A percentile compares a stretch with the other conserved stretches of the same genome.
phyloP scores from a whole-genome alignment of 495 filamentous ascomycete species.

The Aspergillus sparsus region DNA sequence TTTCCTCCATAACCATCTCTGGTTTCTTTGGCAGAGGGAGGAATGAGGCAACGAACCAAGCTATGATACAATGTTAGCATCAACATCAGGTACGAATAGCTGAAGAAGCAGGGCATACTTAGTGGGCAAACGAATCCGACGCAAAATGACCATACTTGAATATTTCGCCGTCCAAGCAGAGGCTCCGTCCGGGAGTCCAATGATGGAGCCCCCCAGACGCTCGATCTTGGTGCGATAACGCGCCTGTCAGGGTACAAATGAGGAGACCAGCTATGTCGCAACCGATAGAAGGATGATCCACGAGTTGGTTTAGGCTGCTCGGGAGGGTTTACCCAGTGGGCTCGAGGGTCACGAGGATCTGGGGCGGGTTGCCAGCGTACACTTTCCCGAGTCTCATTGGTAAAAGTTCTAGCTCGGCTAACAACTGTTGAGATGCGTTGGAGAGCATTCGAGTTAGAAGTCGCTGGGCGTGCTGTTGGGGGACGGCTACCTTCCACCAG shows the following conservation, averaged over 20 bases:
- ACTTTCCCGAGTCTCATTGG: constrained; percentile 24
- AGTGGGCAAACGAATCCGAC: constrained; percentile 85
- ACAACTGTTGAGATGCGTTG: constrained; percentile 33
- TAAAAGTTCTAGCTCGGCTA: constrained; percentile 23
- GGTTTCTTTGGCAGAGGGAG: constrained; percentile 70
- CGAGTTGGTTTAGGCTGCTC: constrained; percentile 27
- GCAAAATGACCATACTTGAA: constrained; percentile 85
- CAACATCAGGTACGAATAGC: not conserved
- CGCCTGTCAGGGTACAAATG: constrained; percentile 68
- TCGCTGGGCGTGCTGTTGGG: constrained; percentile 32
- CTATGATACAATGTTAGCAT: constrained; percentile 34
- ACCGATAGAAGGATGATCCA: constrained; percentile 29
- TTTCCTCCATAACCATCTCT: constrained; percentile 34
- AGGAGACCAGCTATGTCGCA: constrained; percentile 67
- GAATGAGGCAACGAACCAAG: constrained; percentile 85
- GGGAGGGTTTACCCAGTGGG: constrained; percentile 42
- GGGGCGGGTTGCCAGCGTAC: constrained; percentile 23
- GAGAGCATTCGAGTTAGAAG: constrained; percentile 36
- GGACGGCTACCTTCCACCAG: constrained; percentile 39
- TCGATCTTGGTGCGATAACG: constrained; percentile 31
- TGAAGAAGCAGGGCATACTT: constrained; percentile 50
- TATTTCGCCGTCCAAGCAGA: constrained; percentile 66
- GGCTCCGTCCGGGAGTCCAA: constrained; percentile 61
- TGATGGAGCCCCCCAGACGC: constrained; percentile 68
- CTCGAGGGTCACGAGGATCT: constrained; percentile 47